Conservation (phyloP, 192 early-diverging fungal genomes). For the Coemansia sp. region DNA sequence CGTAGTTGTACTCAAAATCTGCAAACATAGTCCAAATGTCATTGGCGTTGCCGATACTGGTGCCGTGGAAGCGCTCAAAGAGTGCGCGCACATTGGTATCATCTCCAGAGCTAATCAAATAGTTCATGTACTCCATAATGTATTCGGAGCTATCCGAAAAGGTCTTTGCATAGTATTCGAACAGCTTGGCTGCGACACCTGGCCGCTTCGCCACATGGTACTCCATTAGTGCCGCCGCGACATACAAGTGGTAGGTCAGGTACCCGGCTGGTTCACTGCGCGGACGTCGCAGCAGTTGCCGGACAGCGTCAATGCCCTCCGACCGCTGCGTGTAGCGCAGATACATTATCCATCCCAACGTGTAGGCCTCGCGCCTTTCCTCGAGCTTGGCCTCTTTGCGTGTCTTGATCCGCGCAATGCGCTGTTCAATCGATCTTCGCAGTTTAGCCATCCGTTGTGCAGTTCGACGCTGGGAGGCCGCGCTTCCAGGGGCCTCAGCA, state of each 20-base stretch:
- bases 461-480: conserved; percentile 10
- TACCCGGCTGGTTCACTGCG: conserved; percentile 71
- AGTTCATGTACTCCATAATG: conserved; percentile 81
- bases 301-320: conserved; percentile 72
- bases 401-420: conserved; percentile 37
- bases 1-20: conserved; percentile 84
- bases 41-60: conserved; percentile 63
- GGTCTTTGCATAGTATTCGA: conserved; percentile 82
- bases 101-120: conserved; percentile 85
- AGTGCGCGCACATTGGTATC: conserved; percentile 88
- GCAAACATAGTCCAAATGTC: conserved; percentile 82
- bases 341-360: conserved; percentile 83
- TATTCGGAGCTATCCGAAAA: conserved; percentile 74
- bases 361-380: conserved; percentile 56
- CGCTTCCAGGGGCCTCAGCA: conserved; percentile 18
- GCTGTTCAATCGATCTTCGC: conserved; percentile 42
- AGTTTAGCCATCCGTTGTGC: conserved; percentile 35
- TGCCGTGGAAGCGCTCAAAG: conserved; percentile 84
- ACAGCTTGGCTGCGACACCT: conserved; percentile 80
- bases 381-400: conserved; percentile 35
- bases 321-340: conserved; percentile 78
- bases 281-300: conserved; percentile 67
- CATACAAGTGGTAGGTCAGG: conserved; percentile 83
- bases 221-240: conserved; percentile 90
- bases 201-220: conserved; percentile 86